Conservation (phyloP, 2,329 filamentous ascomycete species). For the Zymoseptoria ardabiliae region DNA sequence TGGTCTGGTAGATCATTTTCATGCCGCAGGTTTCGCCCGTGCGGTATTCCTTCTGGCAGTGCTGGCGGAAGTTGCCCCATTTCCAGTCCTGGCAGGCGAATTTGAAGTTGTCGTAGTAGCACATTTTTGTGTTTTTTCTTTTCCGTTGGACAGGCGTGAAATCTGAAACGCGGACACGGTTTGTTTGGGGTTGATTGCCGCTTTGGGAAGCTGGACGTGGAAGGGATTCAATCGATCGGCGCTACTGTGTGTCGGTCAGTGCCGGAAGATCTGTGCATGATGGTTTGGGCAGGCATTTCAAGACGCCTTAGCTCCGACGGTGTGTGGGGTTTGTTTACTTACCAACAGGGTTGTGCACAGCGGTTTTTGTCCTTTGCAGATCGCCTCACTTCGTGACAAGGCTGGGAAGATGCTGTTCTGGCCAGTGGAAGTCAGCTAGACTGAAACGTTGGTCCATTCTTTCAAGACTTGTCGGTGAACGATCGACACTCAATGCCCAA, state of each 20-base stretch:
- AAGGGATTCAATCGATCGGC: not conserved
- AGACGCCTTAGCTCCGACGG: not conserved
- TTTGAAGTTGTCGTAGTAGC: slow-evolving; percentile 87
- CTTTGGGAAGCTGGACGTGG: slow-evolving; percentile 1
- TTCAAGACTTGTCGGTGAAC: not conserved
- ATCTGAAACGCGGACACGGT: not conserved
- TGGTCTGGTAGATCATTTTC: slow-evolving; percentile 77
- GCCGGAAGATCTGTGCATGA: slow-evolving; percentile 3
- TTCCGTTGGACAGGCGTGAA: too few species aligned
- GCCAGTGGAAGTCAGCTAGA: not conserved
- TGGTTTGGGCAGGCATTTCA: not conserved
- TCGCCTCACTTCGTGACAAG: not conserved
- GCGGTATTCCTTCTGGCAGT: slow-evolving; percentile 90
- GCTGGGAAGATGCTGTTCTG: not conserved
- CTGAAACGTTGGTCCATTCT: not conserved
- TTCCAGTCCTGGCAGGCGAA: slow-evolving; percentile 87
- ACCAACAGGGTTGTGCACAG: not conserved
- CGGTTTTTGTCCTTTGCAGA: not conserved
- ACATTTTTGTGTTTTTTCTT: slow-evolving; percentile 55
- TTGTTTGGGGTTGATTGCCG: not conserved
- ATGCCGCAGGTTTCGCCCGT: slow-evolving; percentile 95
- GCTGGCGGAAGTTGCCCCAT: slow-evolving; percentile 87
- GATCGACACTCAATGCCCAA: not conserved
- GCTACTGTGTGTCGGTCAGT: slow-evolving; percentile 8
- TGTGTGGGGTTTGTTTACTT: not conserved